phyloP scores from a whole-genome alignment of 2,329 filamentous ascomycete species.

The Hirsutella rhossiliensis region DNA sequence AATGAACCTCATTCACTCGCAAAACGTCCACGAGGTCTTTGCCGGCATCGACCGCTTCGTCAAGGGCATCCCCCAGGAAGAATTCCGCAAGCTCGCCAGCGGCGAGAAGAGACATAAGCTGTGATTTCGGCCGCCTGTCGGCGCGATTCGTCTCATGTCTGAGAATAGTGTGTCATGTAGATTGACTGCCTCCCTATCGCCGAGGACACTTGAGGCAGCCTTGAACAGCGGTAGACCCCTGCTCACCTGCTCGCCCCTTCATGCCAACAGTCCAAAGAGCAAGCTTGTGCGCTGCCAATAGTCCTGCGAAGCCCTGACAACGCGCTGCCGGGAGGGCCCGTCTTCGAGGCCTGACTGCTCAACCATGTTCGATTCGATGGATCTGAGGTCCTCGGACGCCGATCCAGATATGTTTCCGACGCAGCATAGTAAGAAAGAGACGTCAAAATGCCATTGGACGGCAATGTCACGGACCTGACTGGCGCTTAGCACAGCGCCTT shows the following conservation, averaged over 20 bases:
- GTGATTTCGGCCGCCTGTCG: slow-evolving; percentile 23
- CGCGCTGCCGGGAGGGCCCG: slow-evolving; percentile 33
- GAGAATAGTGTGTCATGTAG: not conserved
- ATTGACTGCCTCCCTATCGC: not conserved
- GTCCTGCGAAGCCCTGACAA: slow-evolving; percentile 54
- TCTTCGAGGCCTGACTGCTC: slow-evolving; percentile 35
- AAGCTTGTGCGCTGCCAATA: slow-evolving; percentile 78
- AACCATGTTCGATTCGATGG: slow-evolving; percentile 33
- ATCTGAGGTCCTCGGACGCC: slow-evolving; percentile 21
- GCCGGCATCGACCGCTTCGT: slow-evolving; percentile 72
- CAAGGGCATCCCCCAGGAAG: slow-evolving; percentile 69
- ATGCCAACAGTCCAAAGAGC: slow-evolving; percentile 65
- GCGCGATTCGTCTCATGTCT: no score
- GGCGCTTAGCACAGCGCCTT: slow-evolving; percentile 5
- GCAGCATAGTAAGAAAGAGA: slow-evolving; percentile 35
- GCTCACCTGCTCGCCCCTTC: not conserved
- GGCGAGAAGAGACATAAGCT: slow-evolving; percentile 94
- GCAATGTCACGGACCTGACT: slow-evolving; percentile 32
- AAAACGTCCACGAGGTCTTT: slow-evolving; percentile 79
- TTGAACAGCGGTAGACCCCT: not conserved
- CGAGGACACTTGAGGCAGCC: not conserved
- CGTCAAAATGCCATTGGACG: slow-evolving; percentile 51
- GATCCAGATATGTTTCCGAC: slow-evolving; percentile 20
- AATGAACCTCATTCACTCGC: slow-evolving; percentile 57
- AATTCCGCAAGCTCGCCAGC: slow-evolving; percentile 74